These are phyloP conservation scores for Solanum rostratum DNA, from an alignment of 257 asterid genomes.

Conservation along the genomic window DNA sequence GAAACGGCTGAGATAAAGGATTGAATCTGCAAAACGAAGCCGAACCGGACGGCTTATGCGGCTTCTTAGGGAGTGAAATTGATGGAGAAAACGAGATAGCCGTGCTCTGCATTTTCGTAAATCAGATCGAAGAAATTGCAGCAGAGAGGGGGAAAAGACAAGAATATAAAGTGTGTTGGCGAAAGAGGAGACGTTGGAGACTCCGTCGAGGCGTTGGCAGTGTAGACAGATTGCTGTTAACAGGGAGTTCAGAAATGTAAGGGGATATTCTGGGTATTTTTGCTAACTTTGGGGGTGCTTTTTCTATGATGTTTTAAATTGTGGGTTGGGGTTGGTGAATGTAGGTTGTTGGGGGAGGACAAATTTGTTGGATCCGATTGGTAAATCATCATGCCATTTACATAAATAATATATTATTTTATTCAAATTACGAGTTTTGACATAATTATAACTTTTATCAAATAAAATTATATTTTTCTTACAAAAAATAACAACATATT, in stretches of 20 bases:
- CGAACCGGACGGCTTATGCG: conserved; percentile 2
- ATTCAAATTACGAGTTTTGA: too few species aligned
- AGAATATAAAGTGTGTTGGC: background rate
- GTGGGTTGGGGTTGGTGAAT: conserved; percentile 2
- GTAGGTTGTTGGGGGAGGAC: background rate
- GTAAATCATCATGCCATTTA: too few species aligned
- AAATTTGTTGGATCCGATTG: background rate
- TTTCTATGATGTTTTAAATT: background rate
- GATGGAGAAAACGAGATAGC: conserved; percentile 45
- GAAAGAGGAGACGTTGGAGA: conserved; percentile 3
- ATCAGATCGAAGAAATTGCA: background rate
- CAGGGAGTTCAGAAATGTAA: background rate
- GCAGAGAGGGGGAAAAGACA: background rate
- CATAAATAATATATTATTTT: too few species aligned
- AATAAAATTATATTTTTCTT: too few species aligned
- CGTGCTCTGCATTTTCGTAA: conserved; percentile 50
- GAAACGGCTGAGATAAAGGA: conserved; percentile 13
- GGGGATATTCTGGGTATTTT: background rate
- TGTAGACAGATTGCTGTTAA: background rate
- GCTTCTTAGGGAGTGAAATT: conserved; percentile 21
- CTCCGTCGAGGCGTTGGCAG: conserved; percentile 18
- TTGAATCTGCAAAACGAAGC: background rate
- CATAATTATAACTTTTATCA: too few species aligned
- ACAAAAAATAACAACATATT: too few species aligned
- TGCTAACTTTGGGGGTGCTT: background rate